Evolutionary conservation across 768 basidiomycete species (phyloP).

Genomic region (Psilocybe subaeruginosa): DNA sequence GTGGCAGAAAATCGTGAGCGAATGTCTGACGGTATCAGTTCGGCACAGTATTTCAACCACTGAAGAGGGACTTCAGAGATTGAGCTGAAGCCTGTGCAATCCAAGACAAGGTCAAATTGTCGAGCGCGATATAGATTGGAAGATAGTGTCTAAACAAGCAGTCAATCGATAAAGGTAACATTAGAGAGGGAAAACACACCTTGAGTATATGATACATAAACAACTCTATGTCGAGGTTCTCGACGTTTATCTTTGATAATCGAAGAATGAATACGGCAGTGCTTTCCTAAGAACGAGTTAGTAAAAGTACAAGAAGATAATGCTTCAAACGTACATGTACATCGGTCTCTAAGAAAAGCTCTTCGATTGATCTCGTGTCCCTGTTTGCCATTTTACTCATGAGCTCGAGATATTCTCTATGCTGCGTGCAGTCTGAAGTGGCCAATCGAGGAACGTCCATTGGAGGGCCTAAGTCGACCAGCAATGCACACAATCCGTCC

Average conservation of each 20-base stretch:
- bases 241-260: slow-evolving; percentile 74
- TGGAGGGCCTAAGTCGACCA: slow-evolving; percentile 78
- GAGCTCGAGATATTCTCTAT: slow-evolving; percentile 68
- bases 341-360: slow-evolving; percentile 65
- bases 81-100: slow-evolving; percentile 79
- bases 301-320: not conserved
- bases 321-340: slow-evolving; percentile 41
- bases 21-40: slow-evolving; percentile 74
- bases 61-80: slow-evolving; percentile 80
- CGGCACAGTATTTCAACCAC: slow-evolving; percentile 79
- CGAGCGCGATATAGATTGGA: slow-evolving; percentile 49
- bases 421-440: slow-evolving; percentile 44
- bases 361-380: slow-evolving; percentile 61
- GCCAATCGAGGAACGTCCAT: slow-evolving; percentile 71
- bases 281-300: slow-evolving; percentile 34
- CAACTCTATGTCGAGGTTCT: slow-evolving; percentile 77
- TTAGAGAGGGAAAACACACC: slow-evolving; percentile 34
- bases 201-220: slow-evolving; percentile 80
- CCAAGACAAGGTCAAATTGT: slow-evolving; percentile 73
- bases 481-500: slow-evolving; percentile 77
- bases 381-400: slow-evolving; percentile 66
- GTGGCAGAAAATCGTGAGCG: slow-evolving; percentile 60
- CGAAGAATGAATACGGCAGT: slow-evolving; percentile 65
- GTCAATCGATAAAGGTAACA: not conserved
- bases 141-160: slow-evolving; percentile 47